Evolutionary conservation across 1,284 basidiomycete species (phyloP).

Genomic region (Ceratobasidium papillatum): DNA sequence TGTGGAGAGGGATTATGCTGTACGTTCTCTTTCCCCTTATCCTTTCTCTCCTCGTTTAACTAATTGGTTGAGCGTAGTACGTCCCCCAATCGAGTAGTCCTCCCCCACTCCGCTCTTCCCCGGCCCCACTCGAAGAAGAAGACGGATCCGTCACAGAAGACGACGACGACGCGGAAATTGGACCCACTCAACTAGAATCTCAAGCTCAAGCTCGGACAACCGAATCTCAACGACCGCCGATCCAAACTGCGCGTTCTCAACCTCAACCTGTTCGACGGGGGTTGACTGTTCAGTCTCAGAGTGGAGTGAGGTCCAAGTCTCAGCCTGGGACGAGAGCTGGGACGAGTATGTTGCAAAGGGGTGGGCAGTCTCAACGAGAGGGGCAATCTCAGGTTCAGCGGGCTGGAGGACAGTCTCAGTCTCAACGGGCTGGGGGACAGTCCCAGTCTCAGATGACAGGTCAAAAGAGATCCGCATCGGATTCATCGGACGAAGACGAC

Average conservation of each 20-base stretch:
- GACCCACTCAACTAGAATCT: background rate
- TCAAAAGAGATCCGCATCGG: background rate
- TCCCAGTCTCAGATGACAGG: background rate
- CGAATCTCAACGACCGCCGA: background rate
- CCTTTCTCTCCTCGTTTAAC: background rate
- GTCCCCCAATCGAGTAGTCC: background rate
- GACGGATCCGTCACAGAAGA: slow-evolving; percentile 22
- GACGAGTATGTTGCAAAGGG: background rate
- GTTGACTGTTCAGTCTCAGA: background rate
- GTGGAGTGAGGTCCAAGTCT: background rate
- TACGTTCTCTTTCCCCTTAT: background rate
- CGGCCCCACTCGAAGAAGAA: background rate
- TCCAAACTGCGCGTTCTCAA: background rate
- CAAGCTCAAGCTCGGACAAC: background rate
- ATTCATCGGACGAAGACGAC: slow-evolving; percentile 14
- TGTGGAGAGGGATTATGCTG: background rate
- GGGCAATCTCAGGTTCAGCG: too few species aligned
- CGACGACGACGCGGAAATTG: slow-evolving; percentile 16
- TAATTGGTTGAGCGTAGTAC: background rate
- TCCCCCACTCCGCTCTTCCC: slow-evolving; percentile 2
- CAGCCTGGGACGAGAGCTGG: slow-evolving; percentile 4
- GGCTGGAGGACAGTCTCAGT: too few species aligned
- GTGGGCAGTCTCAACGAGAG: background rate
- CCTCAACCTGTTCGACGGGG: background rate
- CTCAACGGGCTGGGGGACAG: background rate